Evolutionary conservation across 192 early-diverging fungal species (phyloP).

Genomic region (Podila verticillata): DNA sequence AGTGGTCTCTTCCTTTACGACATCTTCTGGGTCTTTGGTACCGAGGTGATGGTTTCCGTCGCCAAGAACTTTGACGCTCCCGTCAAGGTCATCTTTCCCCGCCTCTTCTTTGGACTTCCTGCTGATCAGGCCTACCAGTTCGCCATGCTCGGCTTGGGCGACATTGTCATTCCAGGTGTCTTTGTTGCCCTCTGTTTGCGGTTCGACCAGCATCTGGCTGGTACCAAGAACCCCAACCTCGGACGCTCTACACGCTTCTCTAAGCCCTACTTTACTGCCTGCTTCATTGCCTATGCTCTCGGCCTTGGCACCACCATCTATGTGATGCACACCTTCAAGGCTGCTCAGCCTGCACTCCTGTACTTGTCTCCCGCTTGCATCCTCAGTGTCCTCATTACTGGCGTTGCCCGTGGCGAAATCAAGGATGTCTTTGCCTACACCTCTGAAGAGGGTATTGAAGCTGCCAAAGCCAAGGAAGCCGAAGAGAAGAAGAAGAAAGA

Average conservation of each 20-base stretch:
- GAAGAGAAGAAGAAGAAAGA: conserved; percentile 60
- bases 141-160: conserved; percentile 96
- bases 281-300: conserved; percentile 80
- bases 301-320: conserved; percentile 90
- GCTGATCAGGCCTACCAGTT: conserved; percentile 63
- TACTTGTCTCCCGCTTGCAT: conserved; percentile 98
- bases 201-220: conserved; percentile 85
- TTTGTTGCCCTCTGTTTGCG: conserved; percentile 91
- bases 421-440: conserved; percentile 70
- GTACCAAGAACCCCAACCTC: conserved; percentile 64
- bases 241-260: conserved; percentile 71
- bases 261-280: conserved; percentile 90
- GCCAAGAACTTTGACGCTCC: conserved; percentile 97
- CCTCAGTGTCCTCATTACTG: conserved; percentile 78
- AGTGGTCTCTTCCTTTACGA: conserved; percentile 95
- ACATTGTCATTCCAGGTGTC: conserved; percentile 97
- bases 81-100: conserved; percentile 94
- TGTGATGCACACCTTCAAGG: conserved; percentile 96
- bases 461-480: conserved; percentile 52
- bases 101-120: conserved; percentile 66
- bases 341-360: conserved; percentile 95
- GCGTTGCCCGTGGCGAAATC: conserved; percentile 72
- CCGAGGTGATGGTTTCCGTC: conserved; percentile 97
- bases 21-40: conserved; percentile 99
- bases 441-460: conserved; percentile 69